Evolutionary conservation across 108 stramenopile genomes (phyloP).

Genomic region (Pseudonitzschia multiseries): DNA sequence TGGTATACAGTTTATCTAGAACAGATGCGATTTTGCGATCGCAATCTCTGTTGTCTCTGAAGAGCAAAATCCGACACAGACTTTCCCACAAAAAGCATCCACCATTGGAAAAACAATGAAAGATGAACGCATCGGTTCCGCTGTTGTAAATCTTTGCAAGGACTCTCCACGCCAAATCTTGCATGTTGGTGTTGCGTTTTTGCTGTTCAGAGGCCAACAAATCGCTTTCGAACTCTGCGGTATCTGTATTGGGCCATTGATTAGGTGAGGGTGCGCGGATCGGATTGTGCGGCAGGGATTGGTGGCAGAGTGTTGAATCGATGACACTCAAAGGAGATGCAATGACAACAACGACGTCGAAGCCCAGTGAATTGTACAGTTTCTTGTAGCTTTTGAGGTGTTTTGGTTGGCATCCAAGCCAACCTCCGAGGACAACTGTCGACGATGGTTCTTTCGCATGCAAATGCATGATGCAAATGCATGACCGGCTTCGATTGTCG

Average conservation of each 20-base stretch:
- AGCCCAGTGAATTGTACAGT: constrained; percentile 57
- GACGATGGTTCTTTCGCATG: constrained; percentile 3
- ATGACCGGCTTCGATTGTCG: not conserved
- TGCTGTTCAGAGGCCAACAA: not conserved
- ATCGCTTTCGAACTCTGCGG: not conserved
- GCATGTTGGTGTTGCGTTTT: constrained; percentile 22
- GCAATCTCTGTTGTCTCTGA: constrained; percentile 9
- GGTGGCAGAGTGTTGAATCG: constrained; percentile 26
- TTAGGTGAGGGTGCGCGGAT: constrained; percentile 8
- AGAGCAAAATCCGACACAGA: constrained; percentile 51
- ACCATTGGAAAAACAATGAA: constrained; percentile 83
- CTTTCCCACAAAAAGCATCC: constrained; percentile 88
- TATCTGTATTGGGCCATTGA: not conserved
- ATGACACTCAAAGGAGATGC: constrained; percentile 55
- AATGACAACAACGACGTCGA: constrained; percentile 47
- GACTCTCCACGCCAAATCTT: constrained; percentile 50
- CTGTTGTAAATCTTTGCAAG: constrained; percentile 44
- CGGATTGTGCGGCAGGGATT: not conserved
- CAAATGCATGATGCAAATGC: no score
- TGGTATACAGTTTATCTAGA: not conserved
- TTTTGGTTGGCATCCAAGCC: constrained; percentile 74
- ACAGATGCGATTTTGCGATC: not conserved
- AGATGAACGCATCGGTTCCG: constrained; percentile 38
- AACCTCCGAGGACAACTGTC: constrained; percentile 68
- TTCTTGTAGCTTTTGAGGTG: constrained; percentile 50